Percentiles rank a stretch among this genome's conserved stretches.
phyloP scores from a whole-genome alignment of 306 rosid genomes.

The Mucuna pruriens region DNA sequence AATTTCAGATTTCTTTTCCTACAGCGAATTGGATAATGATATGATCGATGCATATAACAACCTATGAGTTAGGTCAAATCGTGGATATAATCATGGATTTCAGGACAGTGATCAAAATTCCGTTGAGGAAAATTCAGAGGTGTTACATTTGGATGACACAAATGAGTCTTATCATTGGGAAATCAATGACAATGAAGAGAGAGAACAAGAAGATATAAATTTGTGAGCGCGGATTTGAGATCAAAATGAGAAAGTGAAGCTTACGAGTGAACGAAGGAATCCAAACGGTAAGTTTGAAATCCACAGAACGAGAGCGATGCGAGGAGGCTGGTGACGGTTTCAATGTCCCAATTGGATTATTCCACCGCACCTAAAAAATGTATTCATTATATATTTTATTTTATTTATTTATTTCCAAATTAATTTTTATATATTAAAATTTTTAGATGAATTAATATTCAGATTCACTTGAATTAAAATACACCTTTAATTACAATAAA shows the following conservation, averaged over 20 bases:
- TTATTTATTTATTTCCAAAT: not conserved
- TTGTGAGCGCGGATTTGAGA: not conserved
- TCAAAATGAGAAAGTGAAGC: constrained; percentile 20
- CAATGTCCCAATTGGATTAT: not conserved
- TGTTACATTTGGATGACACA: not conserved
- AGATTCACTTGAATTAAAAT: no score
- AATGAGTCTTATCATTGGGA: not conserved
- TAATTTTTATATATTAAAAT: no score
- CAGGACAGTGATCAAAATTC: not conserved
- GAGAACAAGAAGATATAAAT: not conserved
- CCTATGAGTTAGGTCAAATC: not conserved
- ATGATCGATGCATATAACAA: not conserved
- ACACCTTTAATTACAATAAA: no score
- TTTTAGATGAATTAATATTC: no score
- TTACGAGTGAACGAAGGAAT: constrained; percentile 31
- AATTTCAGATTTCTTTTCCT: not conserved
- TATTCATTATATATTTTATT: not conserved
- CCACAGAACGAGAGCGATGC: constrained; percentile 5
- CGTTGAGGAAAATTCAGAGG: not conserved
- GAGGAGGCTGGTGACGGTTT: constrained; percentile 23
- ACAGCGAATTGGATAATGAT: not conserved
- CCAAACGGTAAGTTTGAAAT: constrained; percentile 26
- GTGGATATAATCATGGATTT: not conserved
- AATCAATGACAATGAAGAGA: not conserved
- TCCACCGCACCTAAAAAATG: not conserved